Base-by-base conservation (phyloP, 163 green algal species). In the Trebouxia gelatinosa region DNA sequence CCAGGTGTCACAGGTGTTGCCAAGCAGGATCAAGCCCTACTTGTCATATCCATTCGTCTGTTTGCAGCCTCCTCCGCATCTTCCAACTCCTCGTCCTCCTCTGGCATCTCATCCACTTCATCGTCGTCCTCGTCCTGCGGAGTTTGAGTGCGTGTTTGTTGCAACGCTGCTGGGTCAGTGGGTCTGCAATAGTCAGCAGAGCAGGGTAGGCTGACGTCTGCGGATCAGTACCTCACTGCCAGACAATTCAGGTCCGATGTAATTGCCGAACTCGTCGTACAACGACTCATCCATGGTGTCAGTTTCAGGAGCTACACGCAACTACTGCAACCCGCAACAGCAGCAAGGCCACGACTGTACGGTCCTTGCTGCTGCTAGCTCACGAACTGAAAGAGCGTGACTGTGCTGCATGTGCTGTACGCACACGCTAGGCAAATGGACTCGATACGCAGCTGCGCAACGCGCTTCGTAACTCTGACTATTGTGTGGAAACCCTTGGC, bases 211-310 rank as follows among this genome's bases (percentile, higher is more conserved):
- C n/a, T 2, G 19, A 7, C 26, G 48, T 59, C 48, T 59, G 48
- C 3, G 2, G 26, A 58, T 7, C 3, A 64, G 13, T 65, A 87
- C 91, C 87, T 93, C 92, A 74, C 87, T 93, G 58, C 91, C 94
- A 16, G 89, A 92, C 13, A 98, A 84, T 59, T 95, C 93, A 34
- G 94, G 94, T 4, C 96, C 96, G 67, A 99, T 95, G 85, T 99
- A 99, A 81, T 99, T 99, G 6, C 96, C 96, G 81, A 99, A 99
- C 86, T 99, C 96, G 81, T 99, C 96, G 78, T 98, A 99, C 7
- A 97, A 77, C 3, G 77, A 80, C 2, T 80, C 70, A 62, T 85
- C 80, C 80, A 85, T 85, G 43, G 1, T 81, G n/a, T n/a, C n/a
- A n/a, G n/a, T n/a, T n/a, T n/a, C n/a, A n/a, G n/a, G n/a, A n/a